Evolutionary conservation across 129 eudicot genomes (phyloP).

Genomic region (Centaurea solstitialis): DNA sequence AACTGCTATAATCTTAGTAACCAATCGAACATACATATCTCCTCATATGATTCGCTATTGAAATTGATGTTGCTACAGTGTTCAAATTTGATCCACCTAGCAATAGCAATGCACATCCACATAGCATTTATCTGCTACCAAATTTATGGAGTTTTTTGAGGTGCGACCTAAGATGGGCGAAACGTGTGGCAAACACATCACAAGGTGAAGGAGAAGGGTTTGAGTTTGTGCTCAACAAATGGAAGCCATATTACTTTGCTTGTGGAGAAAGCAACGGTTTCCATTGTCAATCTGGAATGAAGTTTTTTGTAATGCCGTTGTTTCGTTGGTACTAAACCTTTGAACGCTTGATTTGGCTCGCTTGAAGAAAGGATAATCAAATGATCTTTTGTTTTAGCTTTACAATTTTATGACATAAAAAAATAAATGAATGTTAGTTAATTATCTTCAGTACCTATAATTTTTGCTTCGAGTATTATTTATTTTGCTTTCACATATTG

Average conservation of each 20-base stretch:
- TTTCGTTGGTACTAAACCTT: slow-evolving; percentile 42
- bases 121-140: slow-evolving; percentile 16
- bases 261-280: slow-evolving; percentile 69
- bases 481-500: background rate
- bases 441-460: background rate
- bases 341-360: background rate
- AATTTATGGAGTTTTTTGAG: slow-evolving; percentile 55
- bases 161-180: slow-evolving; percentile 62
- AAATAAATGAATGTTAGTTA: background rate
- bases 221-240: slow-evolving; percentile 52
- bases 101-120: slow-evolving; percentile 45
- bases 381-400: background rate
- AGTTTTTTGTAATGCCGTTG: slow-evolving; percentile 67
- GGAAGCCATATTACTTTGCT: slow-evolving; percentile 72
- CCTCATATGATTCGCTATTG: background rate
- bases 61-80: slow-evolving; percentile 34
- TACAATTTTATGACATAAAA: background rate
- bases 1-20: background rate
- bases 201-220: slow-evolving; percentile 70
- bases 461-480: background rate
- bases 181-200: slow-evolving; percentile 40
- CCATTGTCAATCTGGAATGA: slow-evolving; percentile 69
- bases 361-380: background rate
- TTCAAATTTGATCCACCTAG: slow-evolving; percentile 70
- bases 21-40: background rate